These are phyloP conservation scores for Pulveroboletus frians DNA, from an alignment of 768 basidiomycete species.

Conservation along the genomic window DNA sequence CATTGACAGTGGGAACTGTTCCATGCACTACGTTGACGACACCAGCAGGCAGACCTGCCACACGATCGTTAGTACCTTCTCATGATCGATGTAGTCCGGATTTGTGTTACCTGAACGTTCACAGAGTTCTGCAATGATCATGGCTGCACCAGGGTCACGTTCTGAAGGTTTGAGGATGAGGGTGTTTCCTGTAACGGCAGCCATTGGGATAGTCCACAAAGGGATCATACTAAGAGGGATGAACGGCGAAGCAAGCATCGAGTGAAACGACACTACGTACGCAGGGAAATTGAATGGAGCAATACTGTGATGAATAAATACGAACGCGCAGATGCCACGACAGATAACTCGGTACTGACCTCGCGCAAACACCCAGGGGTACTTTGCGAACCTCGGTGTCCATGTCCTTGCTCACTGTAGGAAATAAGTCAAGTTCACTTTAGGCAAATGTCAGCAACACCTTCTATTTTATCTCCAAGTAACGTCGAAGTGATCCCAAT, in stretches of 20 bases:
- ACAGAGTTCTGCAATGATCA: conserved; percentile 96
- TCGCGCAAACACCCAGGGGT: conserved; percentile 84
- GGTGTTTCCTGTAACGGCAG: conserved; percentile 86
- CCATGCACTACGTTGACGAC: conserved; percentile 94
- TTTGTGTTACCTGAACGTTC: conserved; percentile 60
- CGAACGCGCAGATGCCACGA: not conserved
- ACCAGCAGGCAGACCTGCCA: conserved; percentile 69
- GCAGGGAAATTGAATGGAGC: conserved; percentile 91
- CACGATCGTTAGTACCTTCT: not conserved
- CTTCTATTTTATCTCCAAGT: conserved; percentile 91
- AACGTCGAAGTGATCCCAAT: conserved; percentile 77
- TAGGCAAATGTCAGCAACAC: conserved; percentile 35
- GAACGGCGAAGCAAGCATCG: not conserved
- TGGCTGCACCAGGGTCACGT: conserved; percentile 93
- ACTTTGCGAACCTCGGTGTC: conserved; percentile 83
- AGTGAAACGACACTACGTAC: conserved; percentile 36
- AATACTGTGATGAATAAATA: conserved; percentile 39
- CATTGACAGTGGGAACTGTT: conserved; percentile 82
- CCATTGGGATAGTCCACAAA: conserved; percentile 91
- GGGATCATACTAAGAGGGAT: conserved; percentile 75
- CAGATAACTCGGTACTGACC: conserved; percentile 28
- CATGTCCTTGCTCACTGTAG: conserved; percentile 87
- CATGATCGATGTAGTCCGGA: not conserved
- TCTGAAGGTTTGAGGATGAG: conserved; percentile 94
- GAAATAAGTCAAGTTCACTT: conserved; percentile 13